phyloP scores from a whole-genome alignment of 148 eudicot genomes.

The Chenopodium suecicum region DNA sequence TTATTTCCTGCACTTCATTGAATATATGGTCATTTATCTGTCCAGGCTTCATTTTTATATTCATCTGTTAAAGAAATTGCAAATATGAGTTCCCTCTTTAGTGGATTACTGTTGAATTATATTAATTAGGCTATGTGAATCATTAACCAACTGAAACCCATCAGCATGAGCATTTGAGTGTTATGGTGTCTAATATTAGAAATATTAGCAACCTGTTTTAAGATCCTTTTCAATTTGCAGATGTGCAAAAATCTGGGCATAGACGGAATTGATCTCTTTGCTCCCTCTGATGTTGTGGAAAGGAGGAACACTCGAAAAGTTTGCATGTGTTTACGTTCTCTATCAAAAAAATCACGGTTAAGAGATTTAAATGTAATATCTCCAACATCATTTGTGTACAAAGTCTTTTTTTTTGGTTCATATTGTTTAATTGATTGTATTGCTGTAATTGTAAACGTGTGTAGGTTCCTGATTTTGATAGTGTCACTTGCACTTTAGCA shows the following conservation, averaged over 20 bases:
- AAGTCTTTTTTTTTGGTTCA: not conserved
- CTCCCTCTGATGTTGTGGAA: slow-evolving; percentile 87
- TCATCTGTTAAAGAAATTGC: not conserved
- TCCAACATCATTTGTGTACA: not conserved
- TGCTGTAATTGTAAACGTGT: not conserved
- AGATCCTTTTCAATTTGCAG: slow-evolving; percentile 31
- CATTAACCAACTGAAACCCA: not conserved
- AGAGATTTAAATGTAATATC: slow-evolving; percentile 31
- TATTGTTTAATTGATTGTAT: slow-evolving; percentile 3
- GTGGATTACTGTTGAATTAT: not conserved
- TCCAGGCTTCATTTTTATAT: not conserved
- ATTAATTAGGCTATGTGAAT: not conserved
- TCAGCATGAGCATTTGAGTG: not conserved
- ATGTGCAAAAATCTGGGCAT: slow-evolving; percentile 70
- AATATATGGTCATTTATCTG: not conserved
- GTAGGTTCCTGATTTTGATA: slow-evolving; percentile 82
- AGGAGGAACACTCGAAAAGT: slow-evolving; percentile 72
- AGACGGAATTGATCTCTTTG: slow-evolving; percentile 75
- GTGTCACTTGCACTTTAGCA: slow-evolving; percentile 54
- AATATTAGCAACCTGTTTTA: not conserved
- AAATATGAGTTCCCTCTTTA: not conserved
- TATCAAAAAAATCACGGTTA: slow-evolving; percentile 67
- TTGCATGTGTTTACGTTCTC: slow-evolving; percentile 75
- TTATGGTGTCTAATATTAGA: not conserved
- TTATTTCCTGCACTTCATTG: not conserved